Evolutionary conservation across 75 land plant species (phyloP).

Genomic region (Selaginella moellendorffii): DNA sequence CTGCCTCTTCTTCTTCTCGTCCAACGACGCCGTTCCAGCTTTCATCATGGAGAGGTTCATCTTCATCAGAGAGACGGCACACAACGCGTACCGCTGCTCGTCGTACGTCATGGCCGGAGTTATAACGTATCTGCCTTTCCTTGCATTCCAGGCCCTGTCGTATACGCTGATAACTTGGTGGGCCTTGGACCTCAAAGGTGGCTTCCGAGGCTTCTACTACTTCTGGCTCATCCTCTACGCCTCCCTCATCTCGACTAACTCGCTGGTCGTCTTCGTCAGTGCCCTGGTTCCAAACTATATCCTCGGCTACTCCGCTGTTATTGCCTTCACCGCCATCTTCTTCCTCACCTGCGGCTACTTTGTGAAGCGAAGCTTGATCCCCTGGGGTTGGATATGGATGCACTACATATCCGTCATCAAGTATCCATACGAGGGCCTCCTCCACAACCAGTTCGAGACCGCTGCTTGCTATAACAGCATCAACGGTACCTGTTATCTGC

Average conservation of each 20-base stretch:
- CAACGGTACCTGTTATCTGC: not conserved
- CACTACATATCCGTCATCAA: slow-evolving; percentile 22
- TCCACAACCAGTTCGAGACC: slow-evolving; percentile 17
- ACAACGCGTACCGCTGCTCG: slow-evolving; percentile 61
- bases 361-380: slow-evolving; percentile 15
- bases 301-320: slow-evolving; percentile 57
- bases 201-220: slow-evolving; percentile 24
- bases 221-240: slow-evolving; percentile 45
- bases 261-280: slow-evolving; percentile 54
- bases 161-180: slow-evolving; percentile 40
- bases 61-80: slow-evolving; percentile 57
- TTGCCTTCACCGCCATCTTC: slow-evolving; percentile 63
- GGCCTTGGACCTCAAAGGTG: slow-evolving; percentile 31
- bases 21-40: slow-evolving; percentile 61
- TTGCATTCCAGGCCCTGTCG: slow-evolving; percentile 35
- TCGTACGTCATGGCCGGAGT: slow-evolving; percentile 48
- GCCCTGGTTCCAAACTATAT: slow-evolving; percentile 54
- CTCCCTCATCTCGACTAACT: slow-evolving; percentile 56
- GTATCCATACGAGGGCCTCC: slow-evolving; percentile 24
- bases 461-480: not conserved
- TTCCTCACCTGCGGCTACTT: slow-evolving; percentile 72
- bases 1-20: slow-evolving; percentile 57
- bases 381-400: slow-evolving; percentile 21
- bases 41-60: slow-evolving; percentile 68
- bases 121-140: slow-evolving; percentile 54